Evolutionary conservation across 202 grass and related monocot genomes (phyloP), one percentile per base, ranked within the genome.

Genomic region (Miscanthus sacchariflorus): DNA sequence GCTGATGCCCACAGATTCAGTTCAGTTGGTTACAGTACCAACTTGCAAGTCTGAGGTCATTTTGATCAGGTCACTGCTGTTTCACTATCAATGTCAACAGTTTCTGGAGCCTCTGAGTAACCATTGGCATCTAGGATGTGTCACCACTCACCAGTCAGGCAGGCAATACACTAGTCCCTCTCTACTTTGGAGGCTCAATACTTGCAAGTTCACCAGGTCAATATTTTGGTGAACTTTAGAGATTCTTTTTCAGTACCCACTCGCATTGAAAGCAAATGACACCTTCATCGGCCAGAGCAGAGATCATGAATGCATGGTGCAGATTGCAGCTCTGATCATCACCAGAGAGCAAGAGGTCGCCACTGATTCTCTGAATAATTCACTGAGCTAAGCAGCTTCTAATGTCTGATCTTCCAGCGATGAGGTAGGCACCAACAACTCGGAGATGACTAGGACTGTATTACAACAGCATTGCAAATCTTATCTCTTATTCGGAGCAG

Each of bases 351-450:
- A 6, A 36, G 64, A 21, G 56, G 74, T 79, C 58, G 58, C 74
- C 80, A 74, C 74, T 67, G 52, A 82, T 52, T 52, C 74, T 79
- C 74, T 78, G 79, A 72, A 76, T 33, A 21, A 49, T 50, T 21
- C 10, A 81, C 79, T 49, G 42, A 33, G 79, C 78, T 68, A 68
- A 81, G 78, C 63, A 81, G 17, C 78, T 49, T n/a, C 25, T 68
- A 25, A 35, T 81, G 79, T 68, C 27, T 77, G 48, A 77, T 36
- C 27, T 56, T 10, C 74, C 12, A 27, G 63, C 12, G 2, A 66
- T 13, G n/a, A 28, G 24, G 21, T 30, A 17, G 9, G 48, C 17
- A 70, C 5, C 65, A 50, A 45, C 24, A 59, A 28, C 83, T 77
- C 38, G 14, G 71, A 14, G 38, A 48, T 81, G 83, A 76, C 83